Conservation (phyloP, 257 asterid species). For the Buddleja alternifolia region DNA sequence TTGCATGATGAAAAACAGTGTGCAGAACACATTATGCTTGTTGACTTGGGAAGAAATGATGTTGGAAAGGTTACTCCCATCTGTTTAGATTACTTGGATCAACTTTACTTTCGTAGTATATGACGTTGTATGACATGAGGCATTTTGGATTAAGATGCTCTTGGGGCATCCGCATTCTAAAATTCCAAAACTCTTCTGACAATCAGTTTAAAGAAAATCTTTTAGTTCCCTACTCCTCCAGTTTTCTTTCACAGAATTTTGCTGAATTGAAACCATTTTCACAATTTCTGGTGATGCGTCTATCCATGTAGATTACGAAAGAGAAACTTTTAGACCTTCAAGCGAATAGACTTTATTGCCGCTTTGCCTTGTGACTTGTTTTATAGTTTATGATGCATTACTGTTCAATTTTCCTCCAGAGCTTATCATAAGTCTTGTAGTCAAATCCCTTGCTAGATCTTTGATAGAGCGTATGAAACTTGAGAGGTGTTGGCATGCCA, state of each 20-base stretch:
- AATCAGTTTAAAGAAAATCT: conserved; percentile 3
- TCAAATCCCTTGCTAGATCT: not conserved
- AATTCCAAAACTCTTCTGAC: not conserved
- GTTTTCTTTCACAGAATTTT: not conserved
- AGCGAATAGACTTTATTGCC: not conserved
- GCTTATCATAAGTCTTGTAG: not conserved
- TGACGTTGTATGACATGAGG: not conserved
- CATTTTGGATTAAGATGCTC: conserved; percentile 7
- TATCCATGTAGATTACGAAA: not conserved
- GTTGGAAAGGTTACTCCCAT: conserved; percentile 82
- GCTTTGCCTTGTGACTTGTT: conserved; percentile 1
- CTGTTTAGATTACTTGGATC: not conserved
- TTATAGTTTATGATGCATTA: not conserved
- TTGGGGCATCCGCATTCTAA: not conserved
- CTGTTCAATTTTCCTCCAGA: not conserved
- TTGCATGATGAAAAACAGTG: conserved; percentile 86
- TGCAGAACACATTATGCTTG: conserved; percentile 99
- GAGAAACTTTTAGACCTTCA: not conserved
- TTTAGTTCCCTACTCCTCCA: not conserved
- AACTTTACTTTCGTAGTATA: not conserved
- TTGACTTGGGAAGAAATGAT: conserved; percentile 98
- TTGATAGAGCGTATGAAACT: not conserved
- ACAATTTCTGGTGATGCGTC: not conserved
- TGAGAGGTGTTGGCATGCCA: too few species aligned
- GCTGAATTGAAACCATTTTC: not conserved